Percentiles rank a stretch among this genome's conserved stretches.
Evolutionary conservation across 2,329 filamentous ascomycete genomes (phyloP).

Genomic region (Xylogone sp.): DNA sequence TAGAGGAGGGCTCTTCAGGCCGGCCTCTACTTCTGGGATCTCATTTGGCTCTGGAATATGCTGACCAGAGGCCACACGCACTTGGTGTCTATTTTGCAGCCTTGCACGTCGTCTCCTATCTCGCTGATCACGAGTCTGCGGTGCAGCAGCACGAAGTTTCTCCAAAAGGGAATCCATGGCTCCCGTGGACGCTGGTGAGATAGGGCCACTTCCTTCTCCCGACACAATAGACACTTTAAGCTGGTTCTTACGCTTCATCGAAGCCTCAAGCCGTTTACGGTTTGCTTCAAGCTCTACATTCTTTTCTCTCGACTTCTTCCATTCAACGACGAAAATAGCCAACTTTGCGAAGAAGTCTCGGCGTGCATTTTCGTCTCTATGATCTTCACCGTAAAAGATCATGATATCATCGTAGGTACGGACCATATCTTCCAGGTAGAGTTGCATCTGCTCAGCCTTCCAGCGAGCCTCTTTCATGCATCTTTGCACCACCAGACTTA

Average conservation of each 20-base stretch:
- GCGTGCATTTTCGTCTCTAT: constrained; percentile 84
- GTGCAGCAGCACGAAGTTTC: constrained; percentile 89
- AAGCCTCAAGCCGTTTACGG: constrained; percentile 80
- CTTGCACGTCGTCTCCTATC: constrained; percentile 83
- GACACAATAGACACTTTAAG: constrained; percentile 47
- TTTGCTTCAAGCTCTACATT: constrained; percentile 80
- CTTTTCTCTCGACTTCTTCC: constrained; percentile 95
- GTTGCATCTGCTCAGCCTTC: constrained; percentile 92
- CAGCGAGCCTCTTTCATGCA: constrained; percentile 95
- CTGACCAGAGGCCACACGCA: constrained; percentile 84
- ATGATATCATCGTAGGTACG: constrained; percentile 93
- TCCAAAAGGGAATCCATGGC: constrained; percentile 95
- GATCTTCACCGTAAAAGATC: constrained; percentile 94
- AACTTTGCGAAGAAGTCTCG: constrained; percentile 95
- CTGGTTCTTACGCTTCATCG: constrained; percentile 84
- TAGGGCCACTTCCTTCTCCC: constrained; percentile 42
- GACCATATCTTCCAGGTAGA: constrained; percentile 91
- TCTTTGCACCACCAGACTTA: constrained; percentile 84
- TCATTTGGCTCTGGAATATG: constrained; percentile 74
- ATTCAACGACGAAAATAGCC: constrained; percentile 83
- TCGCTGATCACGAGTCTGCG: constrained; percentile 82
- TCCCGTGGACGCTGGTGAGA: constrained; percentile 71
- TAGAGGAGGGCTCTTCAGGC: constrained; percentile 46
- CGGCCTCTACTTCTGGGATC: constrained; percentile 53
- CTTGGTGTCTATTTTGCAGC: constrained; percentile 86